Conservation (phyloP, 2,329 filamentous ascomycete genomes). For the Mycogone perniciosa region DNA sequence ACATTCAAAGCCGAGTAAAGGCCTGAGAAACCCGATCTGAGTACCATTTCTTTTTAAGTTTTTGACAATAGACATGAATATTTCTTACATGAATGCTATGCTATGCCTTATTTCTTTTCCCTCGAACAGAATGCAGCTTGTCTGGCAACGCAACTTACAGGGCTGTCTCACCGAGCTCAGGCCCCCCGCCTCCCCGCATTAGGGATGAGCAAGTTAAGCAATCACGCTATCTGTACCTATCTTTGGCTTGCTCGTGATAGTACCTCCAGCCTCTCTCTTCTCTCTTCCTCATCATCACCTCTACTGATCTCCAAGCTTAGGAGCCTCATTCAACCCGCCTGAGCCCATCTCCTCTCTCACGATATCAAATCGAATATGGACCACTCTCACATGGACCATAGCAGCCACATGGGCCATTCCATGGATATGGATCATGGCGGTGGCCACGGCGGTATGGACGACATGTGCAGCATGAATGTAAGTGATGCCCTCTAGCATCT, state of each 20-base stretch:
- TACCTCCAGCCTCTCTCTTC: neutral
- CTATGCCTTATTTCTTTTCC: no score
- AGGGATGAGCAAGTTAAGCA: neutral
- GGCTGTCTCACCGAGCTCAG: neutral
- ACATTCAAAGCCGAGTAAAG: no score
- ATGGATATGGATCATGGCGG: conserved; percentile 33
- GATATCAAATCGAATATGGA: conserved; percentile 5
- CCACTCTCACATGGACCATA: conserved; percentile 35
- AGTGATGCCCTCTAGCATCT: neutral
- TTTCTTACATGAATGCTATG: no score
- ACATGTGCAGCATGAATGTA: conserved; percentile 88
- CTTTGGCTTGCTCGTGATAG: neutral
- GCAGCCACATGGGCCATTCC: conserved; percentile 33
- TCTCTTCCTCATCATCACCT: neutral
- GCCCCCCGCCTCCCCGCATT: neutral
- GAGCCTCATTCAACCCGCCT: neutral
- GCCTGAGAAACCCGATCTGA: no score
- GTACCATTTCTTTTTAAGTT: no score
- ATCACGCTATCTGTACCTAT: no score
- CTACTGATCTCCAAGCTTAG: neutral
- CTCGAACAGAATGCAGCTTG: no score
- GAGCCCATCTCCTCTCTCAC: neutral
- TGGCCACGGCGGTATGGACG: conserved; percentile 48
- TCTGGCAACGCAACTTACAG: no score
- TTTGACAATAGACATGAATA: no score